Evolutionary conservation across 1,284 basidiomycete species (phyloP), one percentile per base, ranked within the genome.

Genomic region (Hemileia vastatrix): DNA sequence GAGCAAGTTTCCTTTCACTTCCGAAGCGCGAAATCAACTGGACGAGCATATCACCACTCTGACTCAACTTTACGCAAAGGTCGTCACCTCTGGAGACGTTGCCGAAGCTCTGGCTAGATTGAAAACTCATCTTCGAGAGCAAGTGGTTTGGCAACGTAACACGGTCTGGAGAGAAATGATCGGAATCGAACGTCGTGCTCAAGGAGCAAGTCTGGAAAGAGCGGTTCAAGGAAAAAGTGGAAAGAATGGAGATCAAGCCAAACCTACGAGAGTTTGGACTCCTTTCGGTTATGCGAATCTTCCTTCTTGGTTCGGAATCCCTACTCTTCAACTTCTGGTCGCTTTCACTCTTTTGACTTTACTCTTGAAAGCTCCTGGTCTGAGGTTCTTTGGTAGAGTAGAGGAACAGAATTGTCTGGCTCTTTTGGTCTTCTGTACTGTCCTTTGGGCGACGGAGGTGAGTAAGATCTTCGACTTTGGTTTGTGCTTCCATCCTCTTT

Each of bases 101-200:
- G 79, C 81, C 6, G 77, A 83, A 19, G 93, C 93, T 0, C 81
- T 83, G 55, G 84, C 87, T 66, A 89, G 96, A 73, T 83, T 98
- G 55, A 85, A 86, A 67, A 82, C 90, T 23, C 86, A 95, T 75
- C 84, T 96, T 61, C 84, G 93, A 32, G 94, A 98, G 64, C 77
- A 80, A 67, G 87, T 93, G 65, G 91, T 90, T 1, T 93, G 90
- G 88, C 90, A 94, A 72, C 83, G 90, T 51, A 90, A 94, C 72
- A 94, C 90, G 0, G 88, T 98, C 3, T 98, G 94, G 94, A 82
- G 93, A 27, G 89, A 94, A 76, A 97, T 98, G 94, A 92, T 98
- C 68, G 86, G 86, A 13, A 84, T 86, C 33, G 89, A 92, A 71
- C 83, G 92, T 6, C 63, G 73, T 9, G 75, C 73, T 1, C 71